Base-by-base conservation (phyloP, 768 basidiomycete genomes). In the Mrakia hoshinonis region DNA sequence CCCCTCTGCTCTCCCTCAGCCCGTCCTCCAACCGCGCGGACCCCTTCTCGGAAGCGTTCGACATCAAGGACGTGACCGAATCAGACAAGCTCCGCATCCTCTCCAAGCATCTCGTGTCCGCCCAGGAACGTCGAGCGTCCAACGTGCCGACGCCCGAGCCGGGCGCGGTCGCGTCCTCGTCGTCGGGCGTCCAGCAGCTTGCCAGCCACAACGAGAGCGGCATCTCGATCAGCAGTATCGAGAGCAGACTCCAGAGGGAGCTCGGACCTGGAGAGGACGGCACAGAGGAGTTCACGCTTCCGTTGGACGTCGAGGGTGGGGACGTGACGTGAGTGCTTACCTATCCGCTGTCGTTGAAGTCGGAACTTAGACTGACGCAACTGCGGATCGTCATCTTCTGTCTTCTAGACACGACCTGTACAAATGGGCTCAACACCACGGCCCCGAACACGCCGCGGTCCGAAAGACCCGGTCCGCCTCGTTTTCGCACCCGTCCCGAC, bases 351-450 rank as follows among this genome's bases (percentile, higher is more conserved):
- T n/a, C 64, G 46, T 31, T 55, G 73, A 43, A n/a, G n/a, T n/a
- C n/a, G n/a, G n/a, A n/a, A n/a, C n/a, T n/a, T n/a, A n/a, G n/a
- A n/a, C n/a, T n/a, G n/a, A n/a, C n/a, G n/a, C n/a, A n/a, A n/a
- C n/a, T n/a, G n/a, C n/a, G n/a, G n/a, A n/a, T n/a, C n/a, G 18
- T 12, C 11, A n/a, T 43, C 39, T 68, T 43, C 24, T 48, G 12
- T 36, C 43, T 20, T 26, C 22, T 54, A 81, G 80, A 1, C 92
- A 95, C 77, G 88, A 88, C 74, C 89, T 98, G 49, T 98, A 96
- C 83, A 97, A 96, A 81, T 98, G 92, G 89, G 89, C 93, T 73
- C 83, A 89, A 75, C 86, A 87, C 68, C 84, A 83, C 34, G 51
- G 47, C n/a, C 67, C 63, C 39, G 15, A 66, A 22, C 26, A 54